These are phyloP conservation scores for Iris macrosiphon DNA, from an alignment of 106 monocot genomes.

Conservation along the genomic window DNA sequence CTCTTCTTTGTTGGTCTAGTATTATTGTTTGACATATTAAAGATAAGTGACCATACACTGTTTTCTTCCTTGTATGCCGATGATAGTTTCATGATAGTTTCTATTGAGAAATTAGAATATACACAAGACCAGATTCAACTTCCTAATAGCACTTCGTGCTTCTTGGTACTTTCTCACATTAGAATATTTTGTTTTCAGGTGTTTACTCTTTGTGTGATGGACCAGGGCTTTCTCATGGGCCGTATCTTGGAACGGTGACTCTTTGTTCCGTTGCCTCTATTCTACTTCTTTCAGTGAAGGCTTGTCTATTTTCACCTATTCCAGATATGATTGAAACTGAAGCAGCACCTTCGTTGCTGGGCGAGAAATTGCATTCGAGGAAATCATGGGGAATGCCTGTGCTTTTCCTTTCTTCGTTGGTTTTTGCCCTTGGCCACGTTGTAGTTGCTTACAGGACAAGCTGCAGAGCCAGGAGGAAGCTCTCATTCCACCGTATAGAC, in stretches of 20 bases:
- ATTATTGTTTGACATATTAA: no score
- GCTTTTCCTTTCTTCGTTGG: conserved; percentile 72
- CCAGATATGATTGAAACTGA: conserved; percentile 33
- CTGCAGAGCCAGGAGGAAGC: conserved; percentile 52
- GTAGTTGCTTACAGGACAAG: conserved; percentile 64
- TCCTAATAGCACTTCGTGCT: no score
- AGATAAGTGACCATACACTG: no score
- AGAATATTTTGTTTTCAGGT: no score
- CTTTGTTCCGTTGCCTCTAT: conserved; percentile 54
- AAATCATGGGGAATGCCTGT: conserved; percentile 70
- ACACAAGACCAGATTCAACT: no score
- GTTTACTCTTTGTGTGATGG: conserved; percentile 59
- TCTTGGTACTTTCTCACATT: conserved; percentile 70
- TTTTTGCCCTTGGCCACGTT: conserved; percentile 69
- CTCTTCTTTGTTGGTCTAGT: no score
- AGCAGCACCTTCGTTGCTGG: conserved; percentile 17
- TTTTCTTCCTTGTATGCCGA: no score
- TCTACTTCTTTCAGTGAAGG: conserved; percentile 48
- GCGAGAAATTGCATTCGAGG: conserved; percentile 42
- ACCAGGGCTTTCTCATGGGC: conserved; percentile 44
- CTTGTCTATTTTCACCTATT: conserved; percentile 47
- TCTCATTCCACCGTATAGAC: conserved; percentile 42
- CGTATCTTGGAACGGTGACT: conserved; percentile 61
- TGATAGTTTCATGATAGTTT: no score
- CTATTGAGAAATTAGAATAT: no score